Percentiles rank a stretch among this genome's conserved stretches.
These are phyloP conservation scores for Globisporangium yorkense DNA, from an alignment of 352 stramenopile genomes.

Conservation along the genomic window DNA sequence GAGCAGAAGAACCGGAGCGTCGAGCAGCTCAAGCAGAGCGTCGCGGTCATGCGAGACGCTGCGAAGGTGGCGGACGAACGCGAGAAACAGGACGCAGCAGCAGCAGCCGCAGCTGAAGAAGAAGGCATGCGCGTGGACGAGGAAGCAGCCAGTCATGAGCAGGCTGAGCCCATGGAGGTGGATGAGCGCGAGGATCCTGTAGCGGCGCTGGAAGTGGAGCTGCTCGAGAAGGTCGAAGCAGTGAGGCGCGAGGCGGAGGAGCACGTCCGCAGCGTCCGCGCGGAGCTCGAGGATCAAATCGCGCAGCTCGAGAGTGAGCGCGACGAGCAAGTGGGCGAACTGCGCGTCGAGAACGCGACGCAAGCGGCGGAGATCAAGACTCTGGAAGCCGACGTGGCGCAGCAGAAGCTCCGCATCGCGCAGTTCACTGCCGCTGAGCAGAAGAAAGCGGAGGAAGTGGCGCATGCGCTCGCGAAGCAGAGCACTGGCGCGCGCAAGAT, in stretches of 20 bases:
- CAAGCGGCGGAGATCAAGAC: slow-evolving; percentile 54
- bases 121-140: slow-evolving; percentile 1
- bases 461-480: slow-evolving; percentile 59
- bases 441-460: slow-evolving; percentile 76
- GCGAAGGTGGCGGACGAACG: slow-evolving; percentile 16
- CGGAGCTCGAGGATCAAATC: slow-evolving; percentile 66
- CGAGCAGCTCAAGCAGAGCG: slow-evolving; percentile 61
- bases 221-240: slow-evolving; percentile 43
- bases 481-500: slow-evolving; percentile 62
- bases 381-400: slow-evolving; percentile 57
- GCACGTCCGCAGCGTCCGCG: slow-evolving; percentile 45
- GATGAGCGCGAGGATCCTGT: slow-evolving; percentile 13
- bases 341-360: slow-evolving; percentile 53
- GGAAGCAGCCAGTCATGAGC: neutral
- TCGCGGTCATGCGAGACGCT: slow-evolving; percentile 42
- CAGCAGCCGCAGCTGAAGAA: slow-evolving; percentile 16
- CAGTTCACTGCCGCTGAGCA: slow-evolving; percentile 66
- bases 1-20: slow-evolving; percentile 65
- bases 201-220: slow-evolving; percentile 20
- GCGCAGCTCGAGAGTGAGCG: slow-evolving; percentile 39
- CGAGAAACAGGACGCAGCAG: slow-evolving; percentile 11
- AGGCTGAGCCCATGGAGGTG: slow-evolving; percentile 24
- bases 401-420: slow-evolving; percentile 60
- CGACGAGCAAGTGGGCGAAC: slow-evolving; percentile 47
- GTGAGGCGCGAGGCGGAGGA: slow-evolving; percentile 56